phyloP scores from a whole-genome alignment of 1,139 yeast species.

The Williopsis jadinii region DNA sequence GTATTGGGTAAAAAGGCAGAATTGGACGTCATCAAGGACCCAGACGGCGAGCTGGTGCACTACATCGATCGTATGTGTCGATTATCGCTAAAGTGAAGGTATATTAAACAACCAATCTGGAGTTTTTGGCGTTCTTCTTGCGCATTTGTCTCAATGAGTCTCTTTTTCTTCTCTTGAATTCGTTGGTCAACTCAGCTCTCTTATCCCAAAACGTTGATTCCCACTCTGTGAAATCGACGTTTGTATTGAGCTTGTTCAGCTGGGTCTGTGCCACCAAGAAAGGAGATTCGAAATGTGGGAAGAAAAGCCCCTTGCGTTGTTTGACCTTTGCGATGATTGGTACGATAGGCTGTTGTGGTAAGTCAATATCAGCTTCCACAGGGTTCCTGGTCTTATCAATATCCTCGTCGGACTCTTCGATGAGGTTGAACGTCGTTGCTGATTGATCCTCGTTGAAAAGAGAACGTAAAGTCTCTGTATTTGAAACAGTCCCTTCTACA shows the following conservation, averaged over 20 bases:
- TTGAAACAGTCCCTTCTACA: conserved; percentile 27
- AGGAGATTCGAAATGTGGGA: conserved; percentile 79
- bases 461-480: conserved; percentile 56
- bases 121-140: conserved; percentile 32
- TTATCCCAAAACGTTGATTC: conserved; percentile 76
- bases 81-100: neutral
- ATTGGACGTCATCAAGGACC: conserved; percentile 33
- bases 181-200: conserved; percentile 75
- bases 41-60: conserved; percentile 1
- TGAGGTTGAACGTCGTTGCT: conserved; percentile 25
- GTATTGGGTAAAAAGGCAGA: conserved; percentile 51
- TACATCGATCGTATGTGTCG: conserved; percentile 5
- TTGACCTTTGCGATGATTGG: conserved; percentile 13
- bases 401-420: conserved; percentile 30
- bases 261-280: conserved; percentile 82
- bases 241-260: conserved; percentile 43
- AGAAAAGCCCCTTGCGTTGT: conserved; percentile 56
- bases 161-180: conserved; percentile 66
- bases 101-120: conserved; percentile 15
- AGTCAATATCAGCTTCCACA: conserved; percentile 14
- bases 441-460: conserved; percentile 50
- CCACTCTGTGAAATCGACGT: conserved; percentile 46
- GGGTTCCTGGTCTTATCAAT: conserved; percentile 26
- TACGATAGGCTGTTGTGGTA: conserved; percentile 11
- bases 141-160: conserved; percentile 60